Percentiles rank a stretch among this genome's conserved stretches.
Conservation (phyloP, 1,139 yeast genomes). For the Lipomyces yarrowii region DNA sequence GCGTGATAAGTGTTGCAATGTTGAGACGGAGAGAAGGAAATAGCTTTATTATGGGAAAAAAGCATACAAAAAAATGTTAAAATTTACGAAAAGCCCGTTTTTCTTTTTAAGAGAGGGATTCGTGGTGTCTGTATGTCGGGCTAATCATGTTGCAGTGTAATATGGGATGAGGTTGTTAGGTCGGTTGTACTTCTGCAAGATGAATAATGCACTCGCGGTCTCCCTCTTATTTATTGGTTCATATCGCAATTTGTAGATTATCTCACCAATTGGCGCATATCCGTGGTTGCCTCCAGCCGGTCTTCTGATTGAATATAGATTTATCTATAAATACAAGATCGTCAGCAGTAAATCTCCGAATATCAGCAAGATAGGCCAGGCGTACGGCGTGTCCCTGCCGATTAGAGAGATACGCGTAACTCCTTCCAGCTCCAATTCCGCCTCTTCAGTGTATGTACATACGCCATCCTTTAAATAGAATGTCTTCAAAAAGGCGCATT, state of each 20-base stretch:
- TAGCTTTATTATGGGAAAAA: not conserved
- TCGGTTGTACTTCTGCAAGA: not conserved
- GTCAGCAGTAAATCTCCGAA: not conserved
- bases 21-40: not conserved
- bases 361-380: not conserved
- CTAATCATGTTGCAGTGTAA: not conserved
- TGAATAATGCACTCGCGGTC: not conserved
- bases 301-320: not conserved
- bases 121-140: not conserved
- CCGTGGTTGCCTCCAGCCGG: not conserved
- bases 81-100: not conserved
- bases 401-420: not conserved
- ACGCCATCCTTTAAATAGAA: not conserved
- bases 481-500: not conserved
- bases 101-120: conserved; percentile 6
- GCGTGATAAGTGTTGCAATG: not conserved
- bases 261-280: too few species aligned
- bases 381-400: not conserved
- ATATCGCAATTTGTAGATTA: not conserved
- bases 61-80: not conserved
- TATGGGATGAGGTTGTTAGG: not conserved
- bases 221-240: not conserved
- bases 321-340: not conserved
- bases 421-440: not conserved
- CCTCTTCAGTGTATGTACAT: not conserved